Percentiles rank a stretch among this genome's conserved stretches.
Evolutionary conservation across 495 filamentous ascomycete species (phyloP).

Genomic region (Penicillium longicatenatum): DNA sequence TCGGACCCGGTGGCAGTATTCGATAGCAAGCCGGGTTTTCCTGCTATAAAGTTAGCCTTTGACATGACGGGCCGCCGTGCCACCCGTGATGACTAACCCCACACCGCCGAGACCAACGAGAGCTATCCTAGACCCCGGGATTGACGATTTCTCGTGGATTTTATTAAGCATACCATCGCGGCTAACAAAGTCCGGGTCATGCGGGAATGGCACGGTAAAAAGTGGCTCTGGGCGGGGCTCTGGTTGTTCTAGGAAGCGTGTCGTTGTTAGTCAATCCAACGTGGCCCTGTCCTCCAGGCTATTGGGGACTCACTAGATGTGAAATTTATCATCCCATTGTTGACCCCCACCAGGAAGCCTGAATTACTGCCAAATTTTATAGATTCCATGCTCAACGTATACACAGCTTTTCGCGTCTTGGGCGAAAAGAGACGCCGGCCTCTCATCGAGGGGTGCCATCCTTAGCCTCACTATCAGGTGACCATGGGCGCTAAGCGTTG

Average conservation of each 20-base stretch:
- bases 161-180: conserved; percentile 26
- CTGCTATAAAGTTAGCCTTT: not conserved
- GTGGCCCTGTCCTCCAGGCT: not conserved
- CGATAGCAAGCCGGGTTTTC: conserved; percentile 6
- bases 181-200: conserved; percentile 38
- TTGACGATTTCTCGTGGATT: conserved; percentile 25
- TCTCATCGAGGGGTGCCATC: not conserved
- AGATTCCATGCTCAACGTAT: not conserved
- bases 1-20: not conserved
- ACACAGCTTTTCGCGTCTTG: not conserved
- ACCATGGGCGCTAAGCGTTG: conserved; percentile 2
- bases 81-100: too few relatives aligned
- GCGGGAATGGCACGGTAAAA: conserved; percentile 32
- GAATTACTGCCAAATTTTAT: not conserved
- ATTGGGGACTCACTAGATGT: conserved; percentile 2
- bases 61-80: too few relatives aligned
- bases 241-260: not conserved
- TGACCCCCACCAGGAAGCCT: conserved; percentile 5
- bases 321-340: conserved; percentile 4
- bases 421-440: not conserved
- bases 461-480: conserved; percentile 1
- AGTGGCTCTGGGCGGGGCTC: conserved; percentile 22
- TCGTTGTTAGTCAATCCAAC: conserved; percentile 1
- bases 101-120: conserved; percentile 30
- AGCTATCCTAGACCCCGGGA: conserved; percentile 24